Base-by-base conservation (phyloP, 129 eudicot species). In the Cynara cardunculus region DNA sequence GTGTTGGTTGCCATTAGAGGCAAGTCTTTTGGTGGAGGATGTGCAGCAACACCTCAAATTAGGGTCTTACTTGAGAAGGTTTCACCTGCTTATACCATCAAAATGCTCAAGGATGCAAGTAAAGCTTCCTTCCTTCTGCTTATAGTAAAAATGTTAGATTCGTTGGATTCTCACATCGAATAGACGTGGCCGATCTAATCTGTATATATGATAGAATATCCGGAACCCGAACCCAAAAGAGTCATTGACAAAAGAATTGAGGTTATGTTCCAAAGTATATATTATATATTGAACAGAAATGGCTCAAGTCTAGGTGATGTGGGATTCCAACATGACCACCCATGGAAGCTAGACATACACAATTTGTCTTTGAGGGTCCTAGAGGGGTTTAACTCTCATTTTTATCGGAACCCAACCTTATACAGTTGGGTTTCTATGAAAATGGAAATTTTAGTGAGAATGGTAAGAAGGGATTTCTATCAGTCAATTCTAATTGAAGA, bases 31-130 rank as follows among this genome's bases (percentile, higher is more conserved):
- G 80, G 69, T 31, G 90, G 74, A 41, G 69, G 67, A 28, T 75
- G 82, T 49, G 80, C 77, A 2, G 78, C 89, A 6, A 78, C 65
- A 27, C 87, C 90, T 78, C 81, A 80, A 21, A 87, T 85, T 35
- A 85, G 80, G 41, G 61, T 87, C 44, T 85, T 87, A 12, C 53
- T 83, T 3, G 89, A 91, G 69, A 83, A 87, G 85, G 84, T 82
- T 41, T 89, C 91, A 5, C 82, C 87, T 75, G 91, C 81, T 6
- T 75, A 81, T 86, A 89, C 92, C 11, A 70, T 84, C 68, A 83
- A 89, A 83, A 74, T 88, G 87, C 91, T 85, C 61, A 81, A 87
- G n/a, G 93, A 91, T 85, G 93, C 96, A 88, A 89, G 96, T 91
- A 85, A 78, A 88, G 9, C 39, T 67, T 65, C 18, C 25, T 62